Evolutionary conservation across 176 grass and related monocot species (phyloP), one percentile per base, ranked within the genome.

Genomic region (Guadua angustifolia): DNA sequence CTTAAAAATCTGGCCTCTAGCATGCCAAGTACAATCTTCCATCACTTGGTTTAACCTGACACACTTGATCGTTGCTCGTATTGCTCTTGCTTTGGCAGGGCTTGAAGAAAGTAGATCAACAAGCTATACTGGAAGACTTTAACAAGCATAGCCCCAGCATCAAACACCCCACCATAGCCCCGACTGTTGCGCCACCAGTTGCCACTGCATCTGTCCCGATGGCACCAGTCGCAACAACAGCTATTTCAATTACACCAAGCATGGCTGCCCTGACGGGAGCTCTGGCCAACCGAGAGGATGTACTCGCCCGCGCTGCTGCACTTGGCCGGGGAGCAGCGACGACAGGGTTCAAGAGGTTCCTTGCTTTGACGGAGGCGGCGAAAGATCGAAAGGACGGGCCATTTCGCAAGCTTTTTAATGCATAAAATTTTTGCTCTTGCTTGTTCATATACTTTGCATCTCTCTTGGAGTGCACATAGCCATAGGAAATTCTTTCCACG

Each of bases 321-420:
- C 90, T 99, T 12, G 96, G 96, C 6, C 91, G 96, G 9, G 96
- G 93, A 65, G 96, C 93, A 4, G 96, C 96, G 4, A 95, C 96
- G 11, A 99, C 96, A 0, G 96, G 96, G 21, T 99, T 99, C 50
- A 99, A 99, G 89, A 92, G 96, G 76, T 99, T 99, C 88, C 91
- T 99, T 62, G 96, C 96, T 4, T 90, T 95, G 77, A 95, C 96
- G 7, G 96, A 95, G 71, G 96, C 96, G 40, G 96, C 96, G 45
- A 99, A 99, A 90, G 93, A 99, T 64, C 88, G 94, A 65, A 95
- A 95, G 70, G 96, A 99, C 25, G 96, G 96, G 47, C 96, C 93
- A 39, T 95, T 99, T 75, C 96, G 96, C 29, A 99, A 99, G 88
- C 90, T 99, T 56, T 99, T 99, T 61, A 99, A 87, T 35, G 51